Evolutionary conservation across 75 land plant genomes (phyloP), one percentile per base, ranked within the genome.

Genomic region (Cupressus sempervirens): DNA sequence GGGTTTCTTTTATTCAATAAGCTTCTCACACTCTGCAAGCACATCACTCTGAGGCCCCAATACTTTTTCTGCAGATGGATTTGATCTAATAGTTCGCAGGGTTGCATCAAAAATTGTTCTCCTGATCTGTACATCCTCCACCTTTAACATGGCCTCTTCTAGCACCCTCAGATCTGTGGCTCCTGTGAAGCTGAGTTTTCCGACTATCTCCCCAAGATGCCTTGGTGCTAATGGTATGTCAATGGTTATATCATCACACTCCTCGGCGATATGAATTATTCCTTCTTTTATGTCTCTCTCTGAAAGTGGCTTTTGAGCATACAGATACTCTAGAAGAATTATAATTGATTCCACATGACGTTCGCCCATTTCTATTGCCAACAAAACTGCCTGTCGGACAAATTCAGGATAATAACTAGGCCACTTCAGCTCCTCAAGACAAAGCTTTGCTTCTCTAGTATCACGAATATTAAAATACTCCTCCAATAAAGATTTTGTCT

Each of bases 221-320:
- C 34, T 89, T 2, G 99, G 99, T 54, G 99, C 99, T 82, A 83
- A 88, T 26, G 98, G 99, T 18, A 91, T 68, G 85, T 97, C 99
- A 82, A 97, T 91, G 3, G 89, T 93, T 45, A 92, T n/a, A 83
- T 97, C 99, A 87, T 97, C 96, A 67, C 95, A 36, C 87, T 86
- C 82, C 74, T 93, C 83, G 1, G 87, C 91, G 54, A 92, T 89
- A 5, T 86, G 86, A 65, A 94, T 73, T 73, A 93, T 90, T 41
- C 97, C 99, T 32, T 93, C 85, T 14, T 83, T 90, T 9, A 97
- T 56, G 52, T 93, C 92, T 34, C 86, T 58, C 29, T 86, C 53
- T 13, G 90, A 86, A 9, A 97, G 6, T 3, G 89, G 89, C 36
- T 88, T 89, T 84, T 90, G 89, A 7, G 87, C 18, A 23, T 84